These are phyloP conservation scores for Torrubiellomyces zombiae DNA, from an alignment of 2,329 filamentous ascomycete genomes.

Conservation along the genomic window DNA sequence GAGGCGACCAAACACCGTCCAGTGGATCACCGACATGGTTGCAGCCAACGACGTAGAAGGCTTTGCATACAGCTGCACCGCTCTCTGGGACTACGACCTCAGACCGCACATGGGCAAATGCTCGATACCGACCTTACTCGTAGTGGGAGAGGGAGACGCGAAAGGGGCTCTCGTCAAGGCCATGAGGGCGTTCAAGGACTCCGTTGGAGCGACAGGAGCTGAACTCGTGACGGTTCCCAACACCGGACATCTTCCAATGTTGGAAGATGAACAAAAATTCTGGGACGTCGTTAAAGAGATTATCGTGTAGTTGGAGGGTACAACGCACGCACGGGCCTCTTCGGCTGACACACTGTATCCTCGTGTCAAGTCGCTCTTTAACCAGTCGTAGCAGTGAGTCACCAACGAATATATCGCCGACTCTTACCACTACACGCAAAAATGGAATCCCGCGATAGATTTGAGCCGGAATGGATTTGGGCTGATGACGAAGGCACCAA, in stretches of 20 bases:
- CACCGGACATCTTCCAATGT: conserved; percentile 74
- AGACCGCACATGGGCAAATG: conserved; percentile 35
- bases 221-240: conserved; percentile 49
- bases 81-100: conserved; percentile 57
- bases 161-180: conserved; percentile 55
- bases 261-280: conserved; percentile 54
- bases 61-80: conserved; percentile 50
- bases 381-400: too few relatives aligned
- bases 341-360: too few relatives aligned
- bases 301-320: too few relatives aligned
- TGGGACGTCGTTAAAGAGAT: conserved; percentile 45
- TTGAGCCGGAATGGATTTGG: too few relatives aligned
- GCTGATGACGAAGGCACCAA: too few relatives aligned
- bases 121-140: conserved; percentile 44
- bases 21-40: conserved; percentile 52
- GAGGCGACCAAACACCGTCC: conserved; percentile 29
- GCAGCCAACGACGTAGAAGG: conserved; percentile 51
- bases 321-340: too few relatives aligned
- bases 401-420: too few relatives aligned
- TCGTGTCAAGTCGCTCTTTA: too few relatives aligned
- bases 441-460: too few relatives aligned
- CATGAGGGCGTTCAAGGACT: conserved; percentile 56
- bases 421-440: too few relatives aligned
- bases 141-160: conserved; percentile 59
- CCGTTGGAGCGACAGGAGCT: conserved; percentile 35